These are phyloP conservation scores for Fusarium dlaminii DNA, from an alignment of 2,329 filamentous ascomycete genomes.

Conservation along the genomic window DNA sequence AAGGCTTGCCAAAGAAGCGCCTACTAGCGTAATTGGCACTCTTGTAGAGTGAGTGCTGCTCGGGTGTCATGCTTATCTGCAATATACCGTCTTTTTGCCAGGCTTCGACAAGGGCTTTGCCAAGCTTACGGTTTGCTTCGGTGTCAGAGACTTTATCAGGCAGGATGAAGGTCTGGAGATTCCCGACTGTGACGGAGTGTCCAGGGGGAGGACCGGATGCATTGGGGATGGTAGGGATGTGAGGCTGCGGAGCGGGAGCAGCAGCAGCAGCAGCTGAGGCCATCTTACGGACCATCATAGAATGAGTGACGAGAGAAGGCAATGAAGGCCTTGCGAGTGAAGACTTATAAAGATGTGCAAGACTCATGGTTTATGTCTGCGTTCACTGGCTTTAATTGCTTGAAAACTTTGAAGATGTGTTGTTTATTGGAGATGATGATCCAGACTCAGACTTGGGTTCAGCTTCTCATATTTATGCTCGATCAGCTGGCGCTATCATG, in stretches of 20 bases:
- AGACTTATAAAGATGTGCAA: not conserved
- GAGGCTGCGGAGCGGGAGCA: not conserved
- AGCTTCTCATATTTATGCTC: not conserved
- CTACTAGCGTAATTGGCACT: constrained; percentile 50
- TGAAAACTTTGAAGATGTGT: not conserved
- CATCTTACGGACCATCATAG: not conserved
- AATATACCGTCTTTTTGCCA: constrained; percentile 59
- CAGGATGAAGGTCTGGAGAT: constrained; percentile 55
- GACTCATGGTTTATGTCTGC: not conserved
- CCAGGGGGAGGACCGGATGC: constrained; percentile 42
- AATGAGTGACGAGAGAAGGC: not conserved
- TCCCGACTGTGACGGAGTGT: constrained; percentile 35
- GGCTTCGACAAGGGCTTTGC: constrained; percentile 52
- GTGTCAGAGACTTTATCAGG: constrained; percentile 50
- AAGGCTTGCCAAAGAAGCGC: constrained; percentile 51
- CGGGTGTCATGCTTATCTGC: constrained; percentile 53
- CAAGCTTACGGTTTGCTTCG: constrained; percentile 48
- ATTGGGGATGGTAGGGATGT: not conserved
- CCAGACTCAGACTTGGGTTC: not conserved
- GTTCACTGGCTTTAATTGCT: too few relatives aligned
- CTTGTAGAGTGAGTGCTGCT: constrained; percentile 49
- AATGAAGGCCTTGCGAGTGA: not conserved
- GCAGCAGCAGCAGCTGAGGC: not conserved
- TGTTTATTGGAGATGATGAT: not conserved
- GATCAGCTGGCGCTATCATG: too few relatives aligned